Conservation (phyloP, 2,329 filamentous ascomycete genomes). For the Chaetomium sp. region DNA sequence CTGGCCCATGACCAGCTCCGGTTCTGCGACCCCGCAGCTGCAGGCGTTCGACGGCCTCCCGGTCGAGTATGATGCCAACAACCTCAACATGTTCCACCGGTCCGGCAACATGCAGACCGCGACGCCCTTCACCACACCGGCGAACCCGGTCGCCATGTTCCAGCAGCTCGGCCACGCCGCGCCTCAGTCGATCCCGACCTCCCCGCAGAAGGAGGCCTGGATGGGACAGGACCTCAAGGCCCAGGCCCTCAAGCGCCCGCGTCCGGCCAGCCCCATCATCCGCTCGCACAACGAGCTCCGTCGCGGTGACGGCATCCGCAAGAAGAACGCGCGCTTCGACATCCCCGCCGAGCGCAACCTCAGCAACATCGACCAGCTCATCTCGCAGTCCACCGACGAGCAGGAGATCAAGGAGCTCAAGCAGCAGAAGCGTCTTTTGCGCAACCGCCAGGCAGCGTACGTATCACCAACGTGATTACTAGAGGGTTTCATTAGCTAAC, state of each 20-base stretch:
- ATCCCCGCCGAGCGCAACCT: conserved; percentile 92
- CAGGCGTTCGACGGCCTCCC: conserved; percentile 60
- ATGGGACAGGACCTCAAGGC: conserved; percentile 42
- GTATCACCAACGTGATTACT: conserved; percentile 32
- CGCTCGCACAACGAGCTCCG: conserved; percentile 70
- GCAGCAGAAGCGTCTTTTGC: conserved; percentile 89
- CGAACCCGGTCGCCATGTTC: conserved; percentile 48
- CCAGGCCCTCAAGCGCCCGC: conserved; percentile 55
- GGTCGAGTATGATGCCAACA: conserved; percentile 45
- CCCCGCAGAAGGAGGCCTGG: conserved; percentile 53
- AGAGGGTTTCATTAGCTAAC: background rate
- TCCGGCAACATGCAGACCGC: conserved; percentile 41
- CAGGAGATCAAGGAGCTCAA: conserved; percentile 96
- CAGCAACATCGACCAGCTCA: conserved; percentile 89
- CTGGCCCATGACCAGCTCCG: conserved; percentile 63
- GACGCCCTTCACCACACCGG: conserved; percentile 49
- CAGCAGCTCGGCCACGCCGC: conserved; percentile 41
- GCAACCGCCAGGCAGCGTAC: conserved; percentile 96
- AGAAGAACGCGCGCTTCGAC: conserved; percentile 98
- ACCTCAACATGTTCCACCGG: conserved; percentile 47
- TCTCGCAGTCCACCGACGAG: conserved; percentile 80
- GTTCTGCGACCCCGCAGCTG: conserved; percentile 63
- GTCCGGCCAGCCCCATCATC: conserved; percentile 60
- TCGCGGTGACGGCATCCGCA: conserved; percentile 83
- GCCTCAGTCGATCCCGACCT: conserved; percentile 44